Percentiles rank a stretch among this genome's conserved stretches.
These are phyloP conservation scores for Sugiyamaella xylanicola DNA, from an alignment of 1,139 yeast genomes.

Conservation along the genomic window DNA sequence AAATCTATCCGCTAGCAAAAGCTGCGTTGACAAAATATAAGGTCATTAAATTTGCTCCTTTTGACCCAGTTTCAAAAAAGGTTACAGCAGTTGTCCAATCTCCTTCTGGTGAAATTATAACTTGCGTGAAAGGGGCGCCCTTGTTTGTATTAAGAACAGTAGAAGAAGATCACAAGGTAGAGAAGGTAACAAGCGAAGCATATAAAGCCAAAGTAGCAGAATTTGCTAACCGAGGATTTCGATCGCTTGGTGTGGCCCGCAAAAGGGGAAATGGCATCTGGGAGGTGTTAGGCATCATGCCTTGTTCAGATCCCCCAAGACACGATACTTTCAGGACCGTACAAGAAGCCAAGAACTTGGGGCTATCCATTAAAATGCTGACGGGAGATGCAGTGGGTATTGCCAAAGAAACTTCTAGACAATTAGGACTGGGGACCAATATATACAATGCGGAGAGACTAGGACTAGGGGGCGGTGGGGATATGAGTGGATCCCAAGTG, in stretches of 20 bases:
- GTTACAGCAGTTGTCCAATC: constrained; percentile 70
- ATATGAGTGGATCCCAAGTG: constrained; percentile 72
- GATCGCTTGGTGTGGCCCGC: constrained; percentile 75
- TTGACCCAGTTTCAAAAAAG: constrained; percentile 73
- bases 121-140: constrained; percentile 75
- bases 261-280: constrained; percentile 66
- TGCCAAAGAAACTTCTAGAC: constrained; percentile 72
- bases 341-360: constrained; percentile 64
- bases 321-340: constrained; percentile 72
- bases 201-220: constrained; percentile 72
- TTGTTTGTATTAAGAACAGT: constrained; percentile 69
- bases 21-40: constrained; percentile 65
- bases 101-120: constrained; percentile 66
- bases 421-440: constrained; percentile 70
- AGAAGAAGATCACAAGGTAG: constrained; percentile 65
- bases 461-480: constrained; percentile 74
- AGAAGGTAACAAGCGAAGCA: constrained; percentile 57
- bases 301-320: constrained; percentile 76
- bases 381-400: constrained; percentile 79
- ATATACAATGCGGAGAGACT: constrained; percentile 71
- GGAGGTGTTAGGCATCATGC: constrained; percentile 74
- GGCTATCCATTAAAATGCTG: constrained; percentile 69
- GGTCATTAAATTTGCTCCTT: constrained; percentile 68
- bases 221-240: constrained; percentile 73
- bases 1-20: constrained; percentile 57